phyloP scores from a whole-genome alignment of 1,284 basidiomycete genomes.

The Ganoderma resinaceum region DNA sequence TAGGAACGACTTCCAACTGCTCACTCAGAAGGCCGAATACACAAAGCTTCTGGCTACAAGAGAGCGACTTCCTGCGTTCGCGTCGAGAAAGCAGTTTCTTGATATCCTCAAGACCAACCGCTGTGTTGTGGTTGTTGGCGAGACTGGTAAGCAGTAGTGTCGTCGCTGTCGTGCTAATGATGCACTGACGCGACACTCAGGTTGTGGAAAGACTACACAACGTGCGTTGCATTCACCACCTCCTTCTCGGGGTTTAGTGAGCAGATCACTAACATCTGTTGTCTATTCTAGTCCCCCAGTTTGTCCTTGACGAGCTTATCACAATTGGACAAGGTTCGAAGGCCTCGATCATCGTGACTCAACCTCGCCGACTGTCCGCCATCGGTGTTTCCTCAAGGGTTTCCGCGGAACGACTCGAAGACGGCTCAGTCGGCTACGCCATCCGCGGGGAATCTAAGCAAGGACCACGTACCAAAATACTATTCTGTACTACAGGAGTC shows the following conservation, averaged over 20 bases:
- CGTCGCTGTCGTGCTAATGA: neutral
- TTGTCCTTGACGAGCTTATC: slow-evolving; percentile 88
- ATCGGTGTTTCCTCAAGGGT: slow-evolving; percentile 91
- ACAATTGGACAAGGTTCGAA: slow-evolving; percentile 63
- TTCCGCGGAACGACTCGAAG: slow-evolving; percentile 84
- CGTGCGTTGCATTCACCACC: slow-evolving; percentile 46
- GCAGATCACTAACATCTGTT: too few species aligned
- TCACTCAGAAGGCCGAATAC: slow-evolving; percentile 60
- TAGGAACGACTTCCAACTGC: slow-evolving; percentile 58
- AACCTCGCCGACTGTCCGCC: slow-evolving; percentile 90
- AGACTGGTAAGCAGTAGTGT: slow-evolving; percentile 61
- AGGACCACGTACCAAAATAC: slow-evolving; percentile 70
- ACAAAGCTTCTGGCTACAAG: slow-evolving; percentile 62
- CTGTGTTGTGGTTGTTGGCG: slow-evolving; percentile 85
- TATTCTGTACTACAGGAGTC: slow-evolving; percentile 96
- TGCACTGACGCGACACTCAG: slow-evolving; percentile 41
- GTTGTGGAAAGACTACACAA: slow-evolving; percentile 92
- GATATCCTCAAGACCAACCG: slow-evolving; percentile 63
- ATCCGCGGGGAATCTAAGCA: slow-evolving; percentile 90
- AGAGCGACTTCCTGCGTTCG: slow-evolving; percentile 79
- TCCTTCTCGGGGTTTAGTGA: neutral
- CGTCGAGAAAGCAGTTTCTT: slow-evolving; percentile 71
- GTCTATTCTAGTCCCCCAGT: slow-evolving; percentile 78
- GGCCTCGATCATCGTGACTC: slow-evolving; percentile 87
- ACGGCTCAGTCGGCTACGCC: slow-evolving; percentile 88